Evolutionary conservation across 345 rosid genomes (phyloP).

Genomic region (Acer campestre): DNA sequence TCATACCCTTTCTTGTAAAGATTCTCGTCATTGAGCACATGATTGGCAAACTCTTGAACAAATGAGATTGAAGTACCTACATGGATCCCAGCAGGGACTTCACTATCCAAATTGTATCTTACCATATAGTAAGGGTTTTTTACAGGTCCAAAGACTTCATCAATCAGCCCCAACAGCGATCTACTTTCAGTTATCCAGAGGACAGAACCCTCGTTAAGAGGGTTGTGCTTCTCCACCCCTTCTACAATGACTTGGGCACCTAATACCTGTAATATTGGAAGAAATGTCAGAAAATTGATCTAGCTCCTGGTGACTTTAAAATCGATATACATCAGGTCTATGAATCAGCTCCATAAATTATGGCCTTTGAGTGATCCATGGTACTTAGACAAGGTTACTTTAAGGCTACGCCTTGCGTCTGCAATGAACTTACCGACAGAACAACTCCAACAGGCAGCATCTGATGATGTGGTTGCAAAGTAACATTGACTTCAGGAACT

Average conservation of each 20-base stretch:
- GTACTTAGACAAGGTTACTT: not conserved
- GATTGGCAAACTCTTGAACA: constrained; percentile 75
- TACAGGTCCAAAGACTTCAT: constrained; percentile 97
- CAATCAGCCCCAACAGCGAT: constrained; percentile 72
- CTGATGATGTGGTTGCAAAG: constrained; percentile 65
- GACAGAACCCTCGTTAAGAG: constrained; percentile 83
- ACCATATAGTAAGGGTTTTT: constrained; percentile 82
- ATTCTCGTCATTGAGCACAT: constrained; percentile 69
- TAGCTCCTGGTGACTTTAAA: not conserved
- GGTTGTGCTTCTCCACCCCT: constrained; percentile 77
- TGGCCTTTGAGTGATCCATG: not conserved
- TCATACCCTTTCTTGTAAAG: constrained; percentile 92
- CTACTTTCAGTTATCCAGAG: constrained; percentile 78
- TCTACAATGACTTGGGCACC: constrained; percentile 83
- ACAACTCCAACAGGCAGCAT: constrained; percentile 81
- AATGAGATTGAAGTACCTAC: constrained; percentile 73
- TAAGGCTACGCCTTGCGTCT: not conserved
- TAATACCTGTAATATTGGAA: constrained; percentile 50
- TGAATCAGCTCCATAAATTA: constrained; percentile 19
- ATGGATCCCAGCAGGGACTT: constrained; percentile 62
- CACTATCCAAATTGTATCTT: constrained; percentile 87
- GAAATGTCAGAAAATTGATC: constrained; percentile 6
- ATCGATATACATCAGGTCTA: constrained; percentile 9
- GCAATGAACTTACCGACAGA: constrained; percentile 61
- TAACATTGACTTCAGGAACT: constrained; percentile 69